Evolutionary conservation across 2,329 filamentous ascomycete genomes (phyloP).

Genomic region (Claviceps sp.): DNA sequence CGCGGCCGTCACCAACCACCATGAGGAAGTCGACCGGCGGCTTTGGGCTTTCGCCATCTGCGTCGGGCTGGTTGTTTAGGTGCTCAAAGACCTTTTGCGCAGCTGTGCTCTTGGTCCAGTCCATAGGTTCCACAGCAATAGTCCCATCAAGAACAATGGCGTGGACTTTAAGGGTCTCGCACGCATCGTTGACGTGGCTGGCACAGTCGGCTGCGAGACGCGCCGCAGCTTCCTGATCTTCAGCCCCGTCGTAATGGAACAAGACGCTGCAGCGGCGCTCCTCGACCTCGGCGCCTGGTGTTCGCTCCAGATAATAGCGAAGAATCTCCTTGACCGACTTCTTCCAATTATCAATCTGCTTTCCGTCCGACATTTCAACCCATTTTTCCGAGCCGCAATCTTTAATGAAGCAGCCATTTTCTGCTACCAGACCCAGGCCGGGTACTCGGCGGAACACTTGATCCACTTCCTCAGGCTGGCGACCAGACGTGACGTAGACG

Average conservation of each 20-base stretch:
- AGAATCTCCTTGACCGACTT: constrained; percentile 69
- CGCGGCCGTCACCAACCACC: constrained; percentile 79
- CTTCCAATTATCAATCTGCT: constrained; percentile 67
- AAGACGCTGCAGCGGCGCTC: constrained; percentile 84
- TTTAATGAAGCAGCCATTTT: constrained; percentile 86
- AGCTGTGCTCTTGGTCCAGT: constrained; percentile 80
- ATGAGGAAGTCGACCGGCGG: constrained; percentile 67
- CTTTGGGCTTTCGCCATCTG: constrained; percentile 17
- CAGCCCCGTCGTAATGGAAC: constrained; percentile 77
- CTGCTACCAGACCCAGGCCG: constrained; percentile 77
- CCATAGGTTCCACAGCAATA: constrained; percentile 71
- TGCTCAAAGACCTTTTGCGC: constrained; percentile 59
- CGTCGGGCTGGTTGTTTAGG: constrained; percentile 25
- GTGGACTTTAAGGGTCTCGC: constrained; percentile 69
- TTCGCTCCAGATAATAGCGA: constrained; percentile 79
- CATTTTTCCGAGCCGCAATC: constrained; percentile 56
- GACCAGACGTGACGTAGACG: constrained; percentile 88
- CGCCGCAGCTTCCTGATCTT: constrained; percentile 60
- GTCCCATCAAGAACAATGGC: constrained; percentile 70
- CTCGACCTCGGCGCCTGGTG: constrained; percentile 77
- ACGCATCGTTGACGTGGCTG: constrained; percentile 90
- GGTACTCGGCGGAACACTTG: constrained; percentile 73
- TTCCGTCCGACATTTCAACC: constrained; percentile 63
- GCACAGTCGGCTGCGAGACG: constrained; percentile 81
- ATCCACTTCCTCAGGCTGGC: constrained; percentile 77